phyloP scores from a whole-genome alignment of 164 flowering plant species.

The Paratinospora sagittata region DNA sequence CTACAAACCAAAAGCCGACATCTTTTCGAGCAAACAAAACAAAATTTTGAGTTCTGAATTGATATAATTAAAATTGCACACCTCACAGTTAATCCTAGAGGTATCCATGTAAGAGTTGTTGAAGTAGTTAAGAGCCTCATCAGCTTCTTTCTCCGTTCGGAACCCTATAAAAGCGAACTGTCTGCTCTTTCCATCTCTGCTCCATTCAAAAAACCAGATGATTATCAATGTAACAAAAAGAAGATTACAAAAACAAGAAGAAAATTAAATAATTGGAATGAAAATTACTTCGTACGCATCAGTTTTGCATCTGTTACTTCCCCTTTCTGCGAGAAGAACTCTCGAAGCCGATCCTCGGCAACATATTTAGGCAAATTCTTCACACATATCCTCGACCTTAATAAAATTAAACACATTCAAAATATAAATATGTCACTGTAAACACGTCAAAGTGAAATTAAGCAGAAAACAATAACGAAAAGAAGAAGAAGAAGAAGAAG shows the following conservation, averaged over 20 bases:
- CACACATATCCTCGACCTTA: conserved; percentile 86
- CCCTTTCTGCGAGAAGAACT: conserved; percentile 79
- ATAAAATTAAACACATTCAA: neutral
- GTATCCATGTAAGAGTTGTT: conserved; percentile 70
- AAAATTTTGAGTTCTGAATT: neutral
- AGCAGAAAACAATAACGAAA: no score
- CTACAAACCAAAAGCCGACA: neutral
- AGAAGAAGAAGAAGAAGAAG: neutral
- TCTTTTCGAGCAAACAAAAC: neutral
- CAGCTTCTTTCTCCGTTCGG: conserved; percentile 66
- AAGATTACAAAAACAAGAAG: neutral
- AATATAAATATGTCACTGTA: neutral
- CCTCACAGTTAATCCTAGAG: conserved; percentile 70
- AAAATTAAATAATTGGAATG: neutral
- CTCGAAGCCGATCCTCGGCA: conserved; percentile 67
- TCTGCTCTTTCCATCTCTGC: conserved; percentile 85
- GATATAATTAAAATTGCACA: conserved; percentile 18
- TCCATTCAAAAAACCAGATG: neutral
- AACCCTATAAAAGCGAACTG: conserved; percentile 89
- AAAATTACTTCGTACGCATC: conserved; percentile 58
- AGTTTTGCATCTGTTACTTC: conserved; percentile 88
- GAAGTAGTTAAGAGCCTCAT: conserved; percentile 71
- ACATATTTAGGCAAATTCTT: conserved; percentile 75
- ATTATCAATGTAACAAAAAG: neutral
- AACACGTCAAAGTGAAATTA: neutral